Conservation (phyloP, 192 early-diverging fungal species). For the Blastocladiella britannica region DNA sequence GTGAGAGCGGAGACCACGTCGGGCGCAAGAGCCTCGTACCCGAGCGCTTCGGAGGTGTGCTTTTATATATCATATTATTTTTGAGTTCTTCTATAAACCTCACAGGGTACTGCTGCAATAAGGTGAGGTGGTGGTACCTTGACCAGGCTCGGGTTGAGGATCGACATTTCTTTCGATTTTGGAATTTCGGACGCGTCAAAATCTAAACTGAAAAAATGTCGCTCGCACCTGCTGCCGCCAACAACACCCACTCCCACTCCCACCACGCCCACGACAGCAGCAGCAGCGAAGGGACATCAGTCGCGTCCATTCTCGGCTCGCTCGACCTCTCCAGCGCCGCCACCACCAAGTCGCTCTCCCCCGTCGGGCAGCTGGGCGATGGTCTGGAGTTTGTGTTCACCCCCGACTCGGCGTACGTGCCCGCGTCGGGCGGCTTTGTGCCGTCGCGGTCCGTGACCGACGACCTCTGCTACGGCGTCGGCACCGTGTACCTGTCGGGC, state of each 20-base stretch:
- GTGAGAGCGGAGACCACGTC: slow-evolving; percentile 61
- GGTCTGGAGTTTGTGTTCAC: not conserved
- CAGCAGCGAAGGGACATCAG: not conserved
- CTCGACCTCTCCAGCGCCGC: not conserved
- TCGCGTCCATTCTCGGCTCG: not conserved
- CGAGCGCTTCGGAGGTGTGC: slow-evolving; percentile 66
- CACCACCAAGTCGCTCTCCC: not conserved
- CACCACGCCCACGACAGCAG: not conserved
- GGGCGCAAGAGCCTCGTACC: slow-evolving; percentile 64
- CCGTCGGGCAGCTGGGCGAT: not conserved
- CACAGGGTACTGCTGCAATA: too few species aligned
- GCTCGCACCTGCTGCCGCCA: too few species aligned
- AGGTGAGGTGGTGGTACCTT: too few species aligned
- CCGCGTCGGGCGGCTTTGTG: slow-evolving; percentile 22
- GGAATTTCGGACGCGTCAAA: too few species aligned
- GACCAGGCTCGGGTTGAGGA: too few species aligned
- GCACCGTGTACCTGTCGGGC: slow-evolving; percentile 53
- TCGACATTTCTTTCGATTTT: too few species aligned
- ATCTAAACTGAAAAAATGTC: too few species aligned
- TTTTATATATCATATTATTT: too few species aligned
- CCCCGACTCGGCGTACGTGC: slow-evolving; percentile 8
- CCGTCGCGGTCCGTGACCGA: slow-evolving; percentile 59
- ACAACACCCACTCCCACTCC: not conserved
- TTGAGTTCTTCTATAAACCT: too few species aligned
- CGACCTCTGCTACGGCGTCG: slow-evolving; percentile 67